Conservation (phyloP, 2,329 filamentous ascomycete genomes). For the Domatiomyces globalis region DNA sequence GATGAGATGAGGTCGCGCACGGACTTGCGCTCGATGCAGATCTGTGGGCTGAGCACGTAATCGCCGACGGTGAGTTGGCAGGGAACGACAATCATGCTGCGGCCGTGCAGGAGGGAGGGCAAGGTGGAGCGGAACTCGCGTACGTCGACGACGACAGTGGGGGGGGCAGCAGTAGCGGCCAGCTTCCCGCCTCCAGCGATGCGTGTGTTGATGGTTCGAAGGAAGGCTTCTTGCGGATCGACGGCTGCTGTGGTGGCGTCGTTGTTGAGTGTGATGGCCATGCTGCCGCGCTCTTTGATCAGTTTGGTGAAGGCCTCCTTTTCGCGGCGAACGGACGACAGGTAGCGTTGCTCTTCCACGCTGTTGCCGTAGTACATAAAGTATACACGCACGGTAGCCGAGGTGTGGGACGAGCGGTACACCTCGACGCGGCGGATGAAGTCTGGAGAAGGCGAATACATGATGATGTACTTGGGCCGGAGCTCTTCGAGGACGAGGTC, state of each 20-base stretch:
- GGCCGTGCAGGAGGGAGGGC: constrained; percentile 78
- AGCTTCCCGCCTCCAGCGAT: constrained; percentile 87
- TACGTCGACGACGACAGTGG: constrained; percentile 85
- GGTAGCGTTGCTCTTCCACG: constrained; percentile 87
- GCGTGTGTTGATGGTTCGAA: constrained; percentile 89
- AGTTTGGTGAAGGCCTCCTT: constrained; percentile 92
- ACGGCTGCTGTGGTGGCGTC: constrained; percentile 55
- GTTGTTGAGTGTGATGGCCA: constrained; percentile 76
- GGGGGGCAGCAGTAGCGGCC: constrained; percentile 68
- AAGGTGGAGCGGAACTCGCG: constrained; percentile 90
- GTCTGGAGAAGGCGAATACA: constrained; percentile 92
- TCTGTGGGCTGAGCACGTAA: constrained; percentile 80
- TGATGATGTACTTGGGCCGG: constrained; percentile 86
- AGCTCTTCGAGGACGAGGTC: constrained; percentile 93
- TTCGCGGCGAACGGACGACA: constrained; percentile 78
- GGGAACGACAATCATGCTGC: constrained; percentile 75
- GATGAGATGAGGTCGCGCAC: constrained; percentile 82
- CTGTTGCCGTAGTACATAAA: constrained; percentile 94
- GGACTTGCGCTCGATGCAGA: constrained; percentile 90
- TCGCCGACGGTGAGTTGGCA: constrained; percentile 95
- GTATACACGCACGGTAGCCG: constrained; percentile 64
- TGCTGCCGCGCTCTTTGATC: constrained; percentile 84
- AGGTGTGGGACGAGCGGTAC: constrained; percentile 72
- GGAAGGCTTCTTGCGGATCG: constrained; percentile 60
- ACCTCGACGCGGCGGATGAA: constrained; percentile 93